Conservation (phyloP, 495 filamentous ascomycete genomes). For the Cetradonia linearis region DNA sequence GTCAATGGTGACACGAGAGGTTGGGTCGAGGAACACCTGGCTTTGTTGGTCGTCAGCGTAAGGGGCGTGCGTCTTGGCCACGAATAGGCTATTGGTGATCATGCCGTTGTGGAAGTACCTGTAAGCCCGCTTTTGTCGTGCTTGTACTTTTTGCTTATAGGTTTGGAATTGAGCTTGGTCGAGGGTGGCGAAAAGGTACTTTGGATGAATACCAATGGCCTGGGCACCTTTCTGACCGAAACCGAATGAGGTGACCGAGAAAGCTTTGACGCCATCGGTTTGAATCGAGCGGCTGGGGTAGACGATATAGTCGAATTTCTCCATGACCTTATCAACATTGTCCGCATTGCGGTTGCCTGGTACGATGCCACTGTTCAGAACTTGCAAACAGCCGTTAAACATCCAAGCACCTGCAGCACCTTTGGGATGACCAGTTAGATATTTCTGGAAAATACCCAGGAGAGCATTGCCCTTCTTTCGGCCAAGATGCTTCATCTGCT, state of each 20-base stretch:
- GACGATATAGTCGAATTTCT: conserved; percentile 95
- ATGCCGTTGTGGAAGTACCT: conserved; percentile 95
- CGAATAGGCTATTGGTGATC: conserved; percentile 95
- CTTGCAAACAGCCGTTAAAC: conserved; percentile 96
- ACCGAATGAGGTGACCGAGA: conserved; percentile 97
- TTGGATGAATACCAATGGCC: conserved; percentile 91
- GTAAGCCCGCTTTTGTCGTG: conserved; percentile 96
- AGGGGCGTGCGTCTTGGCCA: conserved; percentile 81
- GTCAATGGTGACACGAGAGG: conserved; percentile 72
- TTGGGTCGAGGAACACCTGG: conserved; percentile 88
- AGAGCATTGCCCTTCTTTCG: conserved; percentile 93
- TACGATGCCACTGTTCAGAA: conserved; percentile 84
- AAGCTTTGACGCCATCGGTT: conserved; percentile 95
- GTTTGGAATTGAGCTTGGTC: conserved; percentile 70
- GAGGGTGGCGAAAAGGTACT: conserved; percentile 90
- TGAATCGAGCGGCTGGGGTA: conserved; percentile 93
- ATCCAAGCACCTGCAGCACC: conserved; percentile 99
- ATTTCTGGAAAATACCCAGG: conserved; percentile 98
- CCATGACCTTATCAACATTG: conserved; percentile 92
- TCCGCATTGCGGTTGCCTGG: conserved; percentile 97
- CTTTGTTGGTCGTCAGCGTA: conserved; percentile 81
- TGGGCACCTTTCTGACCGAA: conserved; percentile 99
- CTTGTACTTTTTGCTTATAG: conserved; percentile 80
- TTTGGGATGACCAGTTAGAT: conserved; percentile 97
- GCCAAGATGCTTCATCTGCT: conserved; percentile 91